These are phyloP conservation scores for Syzygium oleosum DNA, from an alignment of 345 rosid species.

Conservation along the genomic window DNA sequence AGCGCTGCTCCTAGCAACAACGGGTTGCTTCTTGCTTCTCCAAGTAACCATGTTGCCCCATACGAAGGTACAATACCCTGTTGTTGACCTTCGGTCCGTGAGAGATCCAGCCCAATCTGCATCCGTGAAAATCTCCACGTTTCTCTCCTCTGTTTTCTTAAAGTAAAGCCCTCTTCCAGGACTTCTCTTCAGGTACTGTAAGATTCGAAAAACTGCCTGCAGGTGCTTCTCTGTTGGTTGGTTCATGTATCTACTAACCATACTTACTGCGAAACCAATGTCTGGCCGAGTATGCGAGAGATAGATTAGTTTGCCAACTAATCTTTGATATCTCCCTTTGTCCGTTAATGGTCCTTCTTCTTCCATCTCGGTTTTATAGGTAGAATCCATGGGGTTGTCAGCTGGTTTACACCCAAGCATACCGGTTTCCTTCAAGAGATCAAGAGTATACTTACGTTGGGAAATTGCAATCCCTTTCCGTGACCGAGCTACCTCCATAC, in stretches of 20 bases:
- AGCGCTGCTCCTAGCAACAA: background rate
- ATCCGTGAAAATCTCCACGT: background rate
- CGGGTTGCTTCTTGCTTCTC: background rate
- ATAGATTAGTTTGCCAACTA: background rate
- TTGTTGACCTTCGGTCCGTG: background rate
- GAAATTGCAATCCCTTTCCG: background rate
- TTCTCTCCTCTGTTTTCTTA: background rate
- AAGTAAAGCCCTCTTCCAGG: background rate
- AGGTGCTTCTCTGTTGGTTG: background rate
- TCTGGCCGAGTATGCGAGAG: background rate
- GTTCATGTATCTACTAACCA: background rate
- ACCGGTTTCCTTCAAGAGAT: background rate
- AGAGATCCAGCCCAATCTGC: background rate
- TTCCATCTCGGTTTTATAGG: background rate
- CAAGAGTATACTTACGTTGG: background rate
- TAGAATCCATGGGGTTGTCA: background rate
- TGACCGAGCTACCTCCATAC: background rate
- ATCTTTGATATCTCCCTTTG: background rate
- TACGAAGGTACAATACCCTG: background rate
- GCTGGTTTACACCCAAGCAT: background rate
- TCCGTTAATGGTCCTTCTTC: background rate
- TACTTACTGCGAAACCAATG: background rate
- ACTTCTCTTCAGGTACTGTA: background rate
- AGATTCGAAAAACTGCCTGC: no score
- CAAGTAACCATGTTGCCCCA: background rate